Evolutionary conservation across 495 filamentous ascomycete species (phyloP), one percentile per base, ranked within the genome.

Genomic region (Tuber brumale): DNA sequence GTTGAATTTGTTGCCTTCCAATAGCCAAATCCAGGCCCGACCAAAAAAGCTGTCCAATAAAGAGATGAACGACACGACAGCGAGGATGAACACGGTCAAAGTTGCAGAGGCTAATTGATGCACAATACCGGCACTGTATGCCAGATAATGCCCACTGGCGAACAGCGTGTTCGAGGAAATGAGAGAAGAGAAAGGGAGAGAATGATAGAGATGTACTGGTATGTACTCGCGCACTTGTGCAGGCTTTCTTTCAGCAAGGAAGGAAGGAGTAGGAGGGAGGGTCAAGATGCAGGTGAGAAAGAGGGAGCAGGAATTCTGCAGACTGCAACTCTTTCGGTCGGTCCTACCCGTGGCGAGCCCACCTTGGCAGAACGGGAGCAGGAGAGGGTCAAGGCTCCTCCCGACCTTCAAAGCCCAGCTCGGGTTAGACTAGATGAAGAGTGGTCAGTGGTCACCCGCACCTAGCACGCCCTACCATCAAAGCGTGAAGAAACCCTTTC

Each of bases 401-500:
- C 48, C 48, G 23, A 57, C 48, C 23, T 2, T n/a, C 46, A 51
- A 57, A n/a, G 23, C 48, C 48, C 9, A n/a, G 6, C 48, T 57
- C 23, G 23, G 57, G 10, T 66, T 66, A 31, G 57, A n/a, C 31
- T 66, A 31, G 57, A n/a, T 66, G 57, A 66, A 31, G n/a, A 66
- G 57, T 66, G 57, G 57, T 66, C 57, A 66, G 57, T 66, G 57
- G 57, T 66, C 57, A 66, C n/a, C 57, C 57, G 57, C 57, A 18
- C 27, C 48, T 12, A 19, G 48, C 48, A 66, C 57, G 3, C 44
- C 9, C 48, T 23, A 57, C 4, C 23, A 57, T 21, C 46, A 57
- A 27, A n/a, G 27, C 31, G 57, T 31, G 27, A 61, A n/a, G 16
- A 31, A 57, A n/a, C 48, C 9, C 48, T 57, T 23, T 9, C 2